Conservation (phyloP, 1,284 basidiomycete genomes). For the Boletus austroedulis region DNA sequence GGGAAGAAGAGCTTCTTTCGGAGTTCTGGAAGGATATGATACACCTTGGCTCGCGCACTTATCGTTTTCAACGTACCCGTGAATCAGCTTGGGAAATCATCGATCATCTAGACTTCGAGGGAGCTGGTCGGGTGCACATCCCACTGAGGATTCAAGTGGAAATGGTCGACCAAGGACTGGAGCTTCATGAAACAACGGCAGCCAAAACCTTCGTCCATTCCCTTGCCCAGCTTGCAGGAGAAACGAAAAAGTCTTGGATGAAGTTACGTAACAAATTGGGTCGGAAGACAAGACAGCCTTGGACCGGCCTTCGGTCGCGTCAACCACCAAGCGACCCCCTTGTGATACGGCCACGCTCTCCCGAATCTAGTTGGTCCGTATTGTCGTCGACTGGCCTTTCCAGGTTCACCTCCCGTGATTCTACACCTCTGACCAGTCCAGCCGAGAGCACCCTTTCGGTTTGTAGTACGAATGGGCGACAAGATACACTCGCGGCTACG, state of each 20-base stretch:
- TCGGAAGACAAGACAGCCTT: background rate
- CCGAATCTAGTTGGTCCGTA: background rate
- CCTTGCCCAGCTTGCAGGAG: background rate
- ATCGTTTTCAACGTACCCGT: no score
- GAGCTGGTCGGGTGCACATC: background rate
- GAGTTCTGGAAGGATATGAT: no score
- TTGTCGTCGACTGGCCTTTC: background rate
- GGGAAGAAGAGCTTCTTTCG: no score
- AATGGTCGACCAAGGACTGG: constrained; percentile 18
- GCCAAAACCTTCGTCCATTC: constrained; percentile 13
- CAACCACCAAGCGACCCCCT: background rate
- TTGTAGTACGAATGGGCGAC: background rate
- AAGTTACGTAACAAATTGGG: background rate
- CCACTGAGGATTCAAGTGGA: constrained; percentile 20
- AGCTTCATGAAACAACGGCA: constrained; percentile 16
- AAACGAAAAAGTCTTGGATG: constrained; percentile 1
- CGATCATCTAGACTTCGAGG: constrained; percentile 2
- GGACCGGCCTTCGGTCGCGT: no score
- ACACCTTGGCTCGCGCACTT: no score
- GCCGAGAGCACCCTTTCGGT: background rate
- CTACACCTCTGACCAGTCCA: background rate
- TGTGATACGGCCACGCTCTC: background rate
- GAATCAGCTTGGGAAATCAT: constrained; percentile 6
- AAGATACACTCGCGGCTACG: background rate
- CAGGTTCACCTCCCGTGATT: background rate